Evolutionary conservation across 257 asterid species (phyloP).

Genomic region (Nicotiana sylvestris): DNA sequence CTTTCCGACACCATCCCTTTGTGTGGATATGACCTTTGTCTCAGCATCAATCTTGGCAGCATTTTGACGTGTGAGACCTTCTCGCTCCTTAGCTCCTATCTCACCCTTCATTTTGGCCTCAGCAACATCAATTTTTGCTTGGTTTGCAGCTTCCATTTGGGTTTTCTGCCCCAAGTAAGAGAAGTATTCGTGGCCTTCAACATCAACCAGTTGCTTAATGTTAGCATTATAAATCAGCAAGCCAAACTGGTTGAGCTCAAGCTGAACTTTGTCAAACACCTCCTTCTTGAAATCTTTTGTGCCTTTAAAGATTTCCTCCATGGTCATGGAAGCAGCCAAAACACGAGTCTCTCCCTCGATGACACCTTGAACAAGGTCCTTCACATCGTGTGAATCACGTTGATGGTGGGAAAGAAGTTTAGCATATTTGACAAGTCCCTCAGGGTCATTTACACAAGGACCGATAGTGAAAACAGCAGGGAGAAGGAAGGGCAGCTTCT

Average conservation of each 20-base stretch:
- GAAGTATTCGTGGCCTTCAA: constrained; percentile 58
- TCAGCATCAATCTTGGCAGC: constrained; percentile 60
- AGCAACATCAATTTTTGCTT: constrained; percentile 47
- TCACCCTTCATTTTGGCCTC: constrained; percentile 75
- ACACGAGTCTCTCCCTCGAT: constrained; percentile 75
- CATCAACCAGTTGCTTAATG: constrained; percentile 64
- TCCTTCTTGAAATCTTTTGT: constrained; percentile 55
- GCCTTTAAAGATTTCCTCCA: constrained; percentile 56
- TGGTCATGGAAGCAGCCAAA: constrained; percentile 62
- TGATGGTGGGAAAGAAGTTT: constrained; percentile 55
- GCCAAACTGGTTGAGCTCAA: constrained; percentile 58
- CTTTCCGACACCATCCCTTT: constrained; percentile 46
- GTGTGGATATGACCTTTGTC: constrained; percentile 49
- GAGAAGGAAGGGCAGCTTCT: constrained; percentile 63
- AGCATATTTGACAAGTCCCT: constrained; percentile 47
- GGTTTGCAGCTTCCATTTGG: constrained; percentile 71
- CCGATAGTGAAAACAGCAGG: constrained; percentile 75
- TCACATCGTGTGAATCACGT: constrained; percentile 47
- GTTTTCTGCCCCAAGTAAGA: constrained; percentile 65
- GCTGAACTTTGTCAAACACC: constrained; percentile 64
- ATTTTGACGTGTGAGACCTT: constrained; percentile 50
- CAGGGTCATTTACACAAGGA: constrained; percentile 34
- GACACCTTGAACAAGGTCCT: constrained; percentile 54
- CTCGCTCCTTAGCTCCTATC: constrained; percentile 44
- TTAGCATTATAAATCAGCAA: constrained; percentile 58